Base-by-base conservation (phyloP, 2,329 filamentous ascomycete species). In the Claviceps sp. region DNA sequence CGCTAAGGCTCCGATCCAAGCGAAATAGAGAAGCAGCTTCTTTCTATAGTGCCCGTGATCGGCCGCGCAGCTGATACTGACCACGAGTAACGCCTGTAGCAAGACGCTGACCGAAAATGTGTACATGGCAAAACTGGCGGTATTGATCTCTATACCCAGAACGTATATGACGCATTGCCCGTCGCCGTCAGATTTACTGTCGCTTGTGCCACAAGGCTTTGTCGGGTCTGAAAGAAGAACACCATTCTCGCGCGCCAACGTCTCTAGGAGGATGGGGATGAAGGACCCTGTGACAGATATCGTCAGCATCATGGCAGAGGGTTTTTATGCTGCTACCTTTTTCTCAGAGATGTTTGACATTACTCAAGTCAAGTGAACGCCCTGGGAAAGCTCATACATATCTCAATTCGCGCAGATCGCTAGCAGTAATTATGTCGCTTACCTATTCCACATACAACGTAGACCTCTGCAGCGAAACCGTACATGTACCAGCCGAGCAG, bases 61-160 rank as follows among this genome's bases (percentile, higher is more conserved):
- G 53, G 93, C 93, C 7, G 91, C 90, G 52, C 88, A 93, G 62
- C 89, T 95, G 75, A 98, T 95, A 63, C 89, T 95, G 57, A 98
- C 89, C 44, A 98, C 94, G 34, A 97, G 72, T 30, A 97, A 69
- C 1, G 90, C 87, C 66, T 98, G 93, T 11, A 96, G 68, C 19
- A 96, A 68, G 1, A 98, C 93, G 64, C 88, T 94, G 62, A 94
- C 74, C 53, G 89, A 95, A 68, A 98, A 98, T 2, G 89, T 96
- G 70, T 97, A 97, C 89, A 97, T 95, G 65, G 89, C 91, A 67
- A 97, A 96, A 67, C 87, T 94, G 39, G 91, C 90, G 1, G 91
- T 96, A 68, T 97, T 97, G 70, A 98, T 84, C 62, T 95, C 84
- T 54, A 86, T 67, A 5, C 91, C 91, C 24, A 95, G 71, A 5